phyloP scores from a whole-genome alignment of 352 stramenopile genomes.

The Pythium periplocum region DNA sequence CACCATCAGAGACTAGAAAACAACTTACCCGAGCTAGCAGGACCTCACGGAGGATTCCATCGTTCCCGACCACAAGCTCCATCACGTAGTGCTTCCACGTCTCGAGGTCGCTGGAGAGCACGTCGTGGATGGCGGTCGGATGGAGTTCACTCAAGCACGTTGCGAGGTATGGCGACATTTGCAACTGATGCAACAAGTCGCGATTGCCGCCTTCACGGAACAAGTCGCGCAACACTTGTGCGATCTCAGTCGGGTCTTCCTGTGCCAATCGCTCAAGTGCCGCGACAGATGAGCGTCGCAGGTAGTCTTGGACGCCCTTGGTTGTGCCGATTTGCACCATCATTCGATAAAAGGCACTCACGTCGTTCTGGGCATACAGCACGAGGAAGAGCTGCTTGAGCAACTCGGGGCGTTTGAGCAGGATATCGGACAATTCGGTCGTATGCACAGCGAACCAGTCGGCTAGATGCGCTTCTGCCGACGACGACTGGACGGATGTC shows the following conservation, averaged over 20 bases:
- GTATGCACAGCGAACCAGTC: constrained; percentile 64
- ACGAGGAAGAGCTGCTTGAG: constrained; percentile 60
- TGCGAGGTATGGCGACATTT: constrained; percentile 43
- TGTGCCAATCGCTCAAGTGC: constrained; percentile 53
- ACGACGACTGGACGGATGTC: constrained; percentile 2
- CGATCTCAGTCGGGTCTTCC: constrained; percentile 50
- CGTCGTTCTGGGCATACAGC: constrained; percentile 47
- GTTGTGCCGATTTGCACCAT: constrained; percentile 62
- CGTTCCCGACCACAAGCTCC: constrained; percentile 42
- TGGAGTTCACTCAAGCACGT: constrained; percentile 62
- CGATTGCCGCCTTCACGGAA: constrained; percentile 33
- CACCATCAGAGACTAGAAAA: neutral
- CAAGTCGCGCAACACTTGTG: constrained; percentile 43
- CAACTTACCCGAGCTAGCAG: constrained; percentile 34
- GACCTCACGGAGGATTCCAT: constrained; percentile 48
- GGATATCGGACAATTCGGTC: constrained; percentile 38
- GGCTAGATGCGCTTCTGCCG: constrained; percentile 21
- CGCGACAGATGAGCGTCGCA: constrained; percentile 39
- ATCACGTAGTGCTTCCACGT: constrained; percentile 67
- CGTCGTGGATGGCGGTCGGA: constrained; percentile 48
- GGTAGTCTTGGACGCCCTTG: constrained; percentile 53
- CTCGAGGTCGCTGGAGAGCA: constrained; percentile 57
- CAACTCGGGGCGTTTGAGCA: constrained; percentile 47
- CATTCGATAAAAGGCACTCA: constrained; percentile 48
- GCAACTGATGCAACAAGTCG: constrained; percentile 51